phyloP scores from a whole-genome alignment of 2,329 filamentous ascomycete species.

The Nothomitra cinnamomea region DNA sequence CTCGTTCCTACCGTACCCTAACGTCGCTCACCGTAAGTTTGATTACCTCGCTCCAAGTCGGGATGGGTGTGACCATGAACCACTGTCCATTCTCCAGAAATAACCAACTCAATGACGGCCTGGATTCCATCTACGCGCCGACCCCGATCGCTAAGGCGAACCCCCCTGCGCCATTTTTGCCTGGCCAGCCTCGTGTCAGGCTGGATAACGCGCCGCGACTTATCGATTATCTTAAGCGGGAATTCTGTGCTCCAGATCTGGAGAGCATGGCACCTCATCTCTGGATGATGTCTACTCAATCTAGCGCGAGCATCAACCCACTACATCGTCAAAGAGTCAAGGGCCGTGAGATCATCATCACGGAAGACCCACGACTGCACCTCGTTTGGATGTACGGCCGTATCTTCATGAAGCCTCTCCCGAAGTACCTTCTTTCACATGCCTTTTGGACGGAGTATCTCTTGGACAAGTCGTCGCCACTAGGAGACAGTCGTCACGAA shows the following conservation, averaged over 20 bases:
- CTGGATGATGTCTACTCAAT: neutral
- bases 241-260: neutral
- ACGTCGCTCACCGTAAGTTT: too few relatives aligned
- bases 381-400: slow-evolving; percentile 16
- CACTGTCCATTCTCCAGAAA: too few relatives aligned
- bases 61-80: too few relatives aligned
- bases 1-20: too few relatives aligned
- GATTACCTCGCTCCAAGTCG: too few relatives aligned
- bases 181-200: neutral
- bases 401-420: slow-evolving; percentile 20
- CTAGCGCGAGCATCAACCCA: neutral
- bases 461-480: slow-evolving; percentile 10
- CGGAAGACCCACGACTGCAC: slow-evolving; percentile 17
- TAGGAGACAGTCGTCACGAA: neutral
- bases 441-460: slow-evolving; percentile 20
- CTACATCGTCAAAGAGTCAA: slow-evolving; percentile 9
- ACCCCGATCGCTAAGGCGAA: too few relatives aligned
- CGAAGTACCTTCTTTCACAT: slow-evolving; percentile 22
- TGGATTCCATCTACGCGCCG: too few relatives aligned
- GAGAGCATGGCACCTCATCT: neutral
- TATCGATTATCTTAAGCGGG: neutral
- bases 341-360: slow-evolving; percentile 14
- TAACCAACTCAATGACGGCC: too few relatives aligned
- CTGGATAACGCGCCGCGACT: neutral
- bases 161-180: too few relatives aligned